Percentiles rank a stretch among this genome's conserved stretches.
Conservation (phyloP, 2,329 filamentous ascomycete genomes). For the Aspergillus fumigatiaffinis region DNA sequence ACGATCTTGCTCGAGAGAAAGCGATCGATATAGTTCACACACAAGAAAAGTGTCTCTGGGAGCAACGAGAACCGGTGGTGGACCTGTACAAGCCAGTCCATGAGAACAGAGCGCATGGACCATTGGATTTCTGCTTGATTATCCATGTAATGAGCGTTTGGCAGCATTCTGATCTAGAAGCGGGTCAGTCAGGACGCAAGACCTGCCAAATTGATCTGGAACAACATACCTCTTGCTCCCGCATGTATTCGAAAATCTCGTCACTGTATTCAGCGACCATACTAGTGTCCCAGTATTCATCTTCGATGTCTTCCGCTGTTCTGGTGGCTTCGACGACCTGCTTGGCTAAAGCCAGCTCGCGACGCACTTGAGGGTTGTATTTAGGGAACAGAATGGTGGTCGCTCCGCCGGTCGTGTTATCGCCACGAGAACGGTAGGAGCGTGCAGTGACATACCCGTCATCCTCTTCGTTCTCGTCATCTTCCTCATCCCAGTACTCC, state of each 20-base stretch:
- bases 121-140: slow-evolving; percentile 96
- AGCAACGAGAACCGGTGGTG: slow-evolving; percentile 87
- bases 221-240: slow-evolving; percentile 69
- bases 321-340: slow-evolving; percentile 63
- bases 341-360: slow-evolving; percentile 68
- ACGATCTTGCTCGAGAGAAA: slow-evolving; percentile 94
- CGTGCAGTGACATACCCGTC: slow-evolving; percentile 70
- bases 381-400: slow-evolving; percentile 69
- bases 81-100: slow-evolving; percentile 98
- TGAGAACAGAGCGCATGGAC: slow-evolving; percentile 95
- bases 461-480: slow-evolving; percentile 70
- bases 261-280: slow-evolving; percentile 98
- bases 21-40: slow-evolving; percentile 94
- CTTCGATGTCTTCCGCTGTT: slow-evolving; percentile 72
- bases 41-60: slow-evolving; percentile 90
- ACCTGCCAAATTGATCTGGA: neutral
- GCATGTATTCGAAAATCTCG: slow-evolving; percentile 93
- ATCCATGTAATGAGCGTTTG: slow-evolving; percentile 94
- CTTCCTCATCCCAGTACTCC: slow-evolving; percentile 73
- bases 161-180: slow-evolving; percentile 68
- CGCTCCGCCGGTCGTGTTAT: slow-evolving; percentile 65
- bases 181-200: slow-evolving; percentile 17
- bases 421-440: slow-evolving; percentile 70
- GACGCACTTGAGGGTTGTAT: slow-evolving; percentile 62
- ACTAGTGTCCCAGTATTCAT: slow-evolving; percentile 87